Conservation (phyloP, 805 yeast genomes). For the Metschnikowia gruessii region DNA sequence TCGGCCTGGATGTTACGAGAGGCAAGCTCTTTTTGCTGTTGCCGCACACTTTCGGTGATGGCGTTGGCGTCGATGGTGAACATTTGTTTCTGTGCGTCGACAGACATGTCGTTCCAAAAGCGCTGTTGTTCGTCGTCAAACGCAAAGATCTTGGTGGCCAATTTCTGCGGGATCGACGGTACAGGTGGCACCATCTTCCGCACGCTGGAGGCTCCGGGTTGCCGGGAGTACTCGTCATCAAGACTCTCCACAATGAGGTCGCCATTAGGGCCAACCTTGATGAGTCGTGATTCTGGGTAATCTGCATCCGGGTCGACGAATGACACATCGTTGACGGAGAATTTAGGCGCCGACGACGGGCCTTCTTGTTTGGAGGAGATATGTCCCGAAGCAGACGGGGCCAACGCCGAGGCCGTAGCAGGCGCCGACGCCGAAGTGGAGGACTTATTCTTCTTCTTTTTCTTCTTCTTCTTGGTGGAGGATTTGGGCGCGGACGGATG, state of each 20-base stretch:
- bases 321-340: conserved; percentile 37
- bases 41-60: conserved; percentile 56
- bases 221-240: conserved; percentile 26
- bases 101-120: conserved; percentile 18
- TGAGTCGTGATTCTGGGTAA: conserved; percentile 69
- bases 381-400: conserved; percentile 1
- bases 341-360: conserved; percentile 7
- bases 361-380: neutral
- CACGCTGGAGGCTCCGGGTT: neutral
- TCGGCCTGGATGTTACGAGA: conserved; percentile 4
- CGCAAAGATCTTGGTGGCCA: conserved; percentile 11
- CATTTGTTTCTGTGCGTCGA: conserved; percentile 13
- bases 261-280: conserved; percentile 70
- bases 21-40: conserved; percentile 18
- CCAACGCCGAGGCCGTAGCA: neutral
- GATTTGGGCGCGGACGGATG: conserved; percentile 1
- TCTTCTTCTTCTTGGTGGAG: conserved; percentile 29
- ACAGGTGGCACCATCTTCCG: conserved; percentile 8
- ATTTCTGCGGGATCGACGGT: neutral
- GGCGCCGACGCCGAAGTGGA: conserved; percentile 6
- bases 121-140: conserved; percentile 13
- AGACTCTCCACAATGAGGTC: conserved; percentile 69
- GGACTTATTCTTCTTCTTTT: conserved; percentile 25
- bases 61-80: conserved; percentile 65
- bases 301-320: conserved; percentile 56